These are phyloP conservation scores for Fusarium papillatum DNA, from an alignment of 2,329 filamentous ascomycete species.

Conservation along the genomic window DNA sequence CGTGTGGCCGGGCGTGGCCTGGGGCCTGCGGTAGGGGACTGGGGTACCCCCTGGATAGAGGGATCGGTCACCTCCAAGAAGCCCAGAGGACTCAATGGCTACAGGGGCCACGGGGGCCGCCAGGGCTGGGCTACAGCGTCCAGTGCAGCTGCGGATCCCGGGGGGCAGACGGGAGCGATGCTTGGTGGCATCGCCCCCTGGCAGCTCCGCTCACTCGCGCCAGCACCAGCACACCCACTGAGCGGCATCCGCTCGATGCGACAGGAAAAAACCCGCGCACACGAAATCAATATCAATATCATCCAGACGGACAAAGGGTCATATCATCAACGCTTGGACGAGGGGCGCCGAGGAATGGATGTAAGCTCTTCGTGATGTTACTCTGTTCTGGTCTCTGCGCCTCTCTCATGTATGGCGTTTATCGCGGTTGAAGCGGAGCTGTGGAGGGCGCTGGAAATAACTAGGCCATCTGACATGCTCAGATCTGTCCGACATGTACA, in stretches of 20 bases:
- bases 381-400: neutral
- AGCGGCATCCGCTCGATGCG: constrained; percentile 34
- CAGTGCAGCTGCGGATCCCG: constrained; percentile 35
- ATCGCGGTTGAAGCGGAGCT: neutral
- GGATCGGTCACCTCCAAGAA: constrained; percentile 29
- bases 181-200: constrained; percentile 40
- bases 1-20: constrained; percentile 18
- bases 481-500: constrained; percentile 18
- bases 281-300: constrained; percentile 26
- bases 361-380: neutral
- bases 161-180: constrained; percentile 43
- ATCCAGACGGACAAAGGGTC: constrained; percentile 16
- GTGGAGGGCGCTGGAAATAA: constrained; percentile 17
- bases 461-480: constrained; percentile 33
- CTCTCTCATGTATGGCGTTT: neutral
- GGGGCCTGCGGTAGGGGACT: constrained; percentile 11
- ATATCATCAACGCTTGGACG: constrained; percentile 9
- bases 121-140: constrained; percentile 36
- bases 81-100: constrained; percentile 21
- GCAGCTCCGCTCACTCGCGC: constrained; percentile 42
- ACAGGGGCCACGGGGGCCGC: constrained; percentile 33
- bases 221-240: constrained; percentile 38
- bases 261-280: constrained; percentile 33
- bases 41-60: constrained; percentile 31
- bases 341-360: neutral